Evolutionary conservation across 129 eudicot species (phyloP).

Genomic region (Flaveria linearis): DNA sequence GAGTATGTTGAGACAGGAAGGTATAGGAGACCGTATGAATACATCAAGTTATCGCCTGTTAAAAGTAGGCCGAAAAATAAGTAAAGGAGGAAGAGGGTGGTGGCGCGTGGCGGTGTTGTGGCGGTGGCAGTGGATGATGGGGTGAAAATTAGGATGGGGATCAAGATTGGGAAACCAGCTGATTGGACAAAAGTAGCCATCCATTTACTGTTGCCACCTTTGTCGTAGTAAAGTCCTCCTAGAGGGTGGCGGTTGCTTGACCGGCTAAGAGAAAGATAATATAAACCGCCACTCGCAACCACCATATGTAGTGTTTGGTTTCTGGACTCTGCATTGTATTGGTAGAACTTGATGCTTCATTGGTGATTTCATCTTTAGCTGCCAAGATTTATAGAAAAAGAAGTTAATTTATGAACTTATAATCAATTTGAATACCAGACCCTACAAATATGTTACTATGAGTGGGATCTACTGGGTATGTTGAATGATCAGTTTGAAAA

Average conservation of each 20-base stretch:
- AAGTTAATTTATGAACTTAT: not conserved
- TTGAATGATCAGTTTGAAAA: no score
- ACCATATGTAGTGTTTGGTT: constrained; percentile 44
- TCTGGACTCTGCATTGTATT: constrained; percentile 15
- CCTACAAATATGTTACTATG: no score
- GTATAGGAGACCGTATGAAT: constrained; percentile 58
- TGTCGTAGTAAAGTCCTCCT: constrained; percentile 58
- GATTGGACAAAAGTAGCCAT: constrained; percentile 71
- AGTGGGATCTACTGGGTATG: no score
- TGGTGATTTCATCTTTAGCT: constrained; percentile 20
- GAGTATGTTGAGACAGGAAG: constrained; percentile 73
- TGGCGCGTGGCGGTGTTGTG: constrained; percentile 32
- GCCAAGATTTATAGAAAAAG: constrained; percentile 1
- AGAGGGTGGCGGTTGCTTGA: constrained; percentile 58
- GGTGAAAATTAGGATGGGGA: constrained; percentile 46
- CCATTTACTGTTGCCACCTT: constrained; percentile 80
- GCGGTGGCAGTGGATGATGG: constrained; percentile 7
- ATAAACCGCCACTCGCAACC: constrained; percentile 51
- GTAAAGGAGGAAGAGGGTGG: constrained; percentile 42
- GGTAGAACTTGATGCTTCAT: constrained; percentile 17
- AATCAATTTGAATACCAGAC: not conserved
- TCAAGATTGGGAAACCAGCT: constrained; percentile 58
- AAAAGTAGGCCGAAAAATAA: constrained; percentile 52
- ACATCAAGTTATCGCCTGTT: constrained; percentile 61
- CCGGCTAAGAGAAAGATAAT: constrained; percentile 48